Base-by-base conservation (phyloP, 768 basidiomycete genomes). In the Mycena haematopus region DNA sequence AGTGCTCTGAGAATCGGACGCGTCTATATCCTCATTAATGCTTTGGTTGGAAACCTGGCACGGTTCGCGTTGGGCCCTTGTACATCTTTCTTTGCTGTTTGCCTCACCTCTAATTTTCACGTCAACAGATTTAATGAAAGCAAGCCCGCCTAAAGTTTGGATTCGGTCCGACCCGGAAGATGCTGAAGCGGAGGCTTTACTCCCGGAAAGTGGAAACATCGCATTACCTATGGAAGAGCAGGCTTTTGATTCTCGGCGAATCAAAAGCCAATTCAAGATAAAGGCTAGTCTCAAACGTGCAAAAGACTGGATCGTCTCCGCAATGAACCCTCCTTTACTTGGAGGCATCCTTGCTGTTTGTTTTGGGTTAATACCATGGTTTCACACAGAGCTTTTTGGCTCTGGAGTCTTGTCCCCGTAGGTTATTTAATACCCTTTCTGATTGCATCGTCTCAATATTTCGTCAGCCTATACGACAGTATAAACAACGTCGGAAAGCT, bases 11-110 rank as follows among this genome's bases (percentile, higher is more conserved):
- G 33, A 35, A 44, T 52, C 5, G 66, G 66, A 6, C 42, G 62
- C 31, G 62, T 67, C 22, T 64, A 67, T 47, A 61, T 67, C 29
- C 59, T 67, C 33, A 63, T 67, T 40, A 67, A 67, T 38, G 66
- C 66, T 7, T 40, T 67, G 55, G 66, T 67, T 21, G 66, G 66
- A 25, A 67, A 67, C 29, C 62, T 67, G 3, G 40, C 56, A 31
- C 55, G 66, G 11, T 67, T 67, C 29, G 62, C 66, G 8, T 11
- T 63, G 4, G 66, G 66, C 7, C 66, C 66, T 22, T 67, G 66
- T 67, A 57, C 3, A 19, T 65, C 40, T 42, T 45, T 14, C 31
- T 29, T 24, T 11, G 5, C 24, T 13, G 10, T 55, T 14, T 36
- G 27, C 29, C 9, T 25, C 25, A 11, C 15, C 14, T 46, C 46